Evolutionary conservation across 2,329 filamentous ascomycete species (phyloP).

Genomic region (Eurotiales sp.): DNA sequence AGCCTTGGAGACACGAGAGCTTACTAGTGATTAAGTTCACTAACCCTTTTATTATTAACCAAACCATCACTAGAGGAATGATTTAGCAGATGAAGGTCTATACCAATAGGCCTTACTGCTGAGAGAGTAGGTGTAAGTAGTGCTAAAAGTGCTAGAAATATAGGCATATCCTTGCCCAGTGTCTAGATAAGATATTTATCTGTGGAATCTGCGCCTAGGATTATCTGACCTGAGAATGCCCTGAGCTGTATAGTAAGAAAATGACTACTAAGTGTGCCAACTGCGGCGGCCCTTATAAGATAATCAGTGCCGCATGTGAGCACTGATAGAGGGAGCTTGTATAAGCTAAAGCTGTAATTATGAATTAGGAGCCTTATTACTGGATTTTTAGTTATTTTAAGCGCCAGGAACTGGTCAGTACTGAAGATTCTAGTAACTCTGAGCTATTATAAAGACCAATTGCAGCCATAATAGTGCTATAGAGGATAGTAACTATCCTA

Average conservation of each 20-base stretch:
- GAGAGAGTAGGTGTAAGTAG: neutral
- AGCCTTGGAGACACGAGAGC: neutral
- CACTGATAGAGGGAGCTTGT: neutral
- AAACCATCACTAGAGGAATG: neutral
- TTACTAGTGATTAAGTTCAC: neutral
- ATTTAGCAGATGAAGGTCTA: neutral
- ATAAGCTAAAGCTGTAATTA: neutral
- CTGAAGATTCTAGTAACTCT: too few species aligned
- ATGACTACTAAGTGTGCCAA: neutral
- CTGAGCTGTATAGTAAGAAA: neutral
- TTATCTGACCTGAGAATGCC: slow-evolving; percentile 1
- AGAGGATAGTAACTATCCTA: too few species aligned
- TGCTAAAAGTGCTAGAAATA: neutral
- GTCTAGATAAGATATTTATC: neutral
- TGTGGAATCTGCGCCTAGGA: slow-evolving; percentile 2
- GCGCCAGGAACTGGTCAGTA: too few species aligned
- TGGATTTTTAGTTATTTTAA: neutral
- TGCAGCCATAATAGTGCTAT: too few species aligned
- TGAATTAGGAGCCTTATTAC: neutral
- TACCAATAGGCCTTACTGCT: neutral
- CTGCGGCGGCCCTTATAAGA: neutral
- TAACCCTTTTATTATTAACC: neutral
- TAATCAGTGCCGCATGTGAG: neutral
- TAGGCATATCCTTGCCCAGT: neutral
- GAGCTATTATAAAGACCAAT: too few species aligned